Evolutionary conservation across 2,329 filamentous ascomycete species (phyloP).

Genomic region (Meredithiella fracta): DNA sequence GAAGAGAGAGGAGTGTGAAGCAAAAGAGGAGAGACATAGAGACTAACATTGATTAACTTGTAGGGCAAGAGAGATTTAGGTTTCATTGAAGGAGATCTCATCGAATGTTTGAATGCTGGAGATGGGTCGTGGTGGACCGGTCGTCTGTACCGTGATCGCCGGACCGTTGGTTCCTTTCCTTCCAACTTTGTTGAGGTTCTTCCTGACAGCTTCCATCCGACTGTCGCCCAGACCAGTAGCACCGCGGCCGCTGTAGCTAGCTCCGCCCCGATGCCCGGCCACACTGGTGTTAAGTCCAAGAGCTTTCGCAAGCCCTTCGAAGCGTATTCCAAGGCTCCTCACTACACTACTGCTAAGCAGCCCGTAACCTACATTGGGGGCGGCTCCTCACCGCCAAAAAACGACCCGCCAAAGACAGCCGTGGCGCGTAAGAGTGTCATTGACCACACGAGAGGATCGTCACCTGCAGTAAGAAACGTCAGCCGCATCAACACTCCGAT

Average conservation of each 20-base stretch:
- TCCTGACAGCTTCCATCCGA: constrained; percentile 65
- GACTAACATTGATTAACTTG: constrained; percentile 4
- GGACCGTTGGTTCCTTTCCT: constrained; percentile 83
- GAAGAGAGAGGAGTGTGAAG: background rate
- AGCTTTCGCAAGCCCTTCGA: constrained; percentile 52
- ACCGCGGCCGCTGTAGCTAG: constrained; percentile 44
- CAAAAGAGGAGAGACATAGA: background rate
- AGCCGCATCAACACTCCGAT: constrained; percentile 8
- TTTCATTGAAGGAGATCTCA: constrained; percentile 93
- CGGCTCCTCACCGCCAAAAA: constrained; percentile 23
- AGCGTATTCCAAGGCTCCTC: constrained; percentile 49
- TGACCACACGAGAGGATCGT: constrained; percentile 5
- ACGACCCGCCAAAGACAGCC: constrained; percentile 5
- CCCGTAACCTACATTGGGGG: constrained; percentile 38
- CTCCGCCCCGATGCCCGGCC: constrained; percentile 30
- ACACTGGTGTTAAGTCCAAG: constrained; percentile 35
- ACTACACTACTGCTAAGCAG: constrained; percentile 47
- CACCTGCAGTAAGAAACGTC: constrained; percentile 1
- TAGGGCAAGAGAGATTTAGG: constrained; percentile 83
- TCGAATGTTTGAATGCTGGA: constrained; percentile 93
- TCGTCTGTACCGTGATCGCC: constrained; percentile 70
- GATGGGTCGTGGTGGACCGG: constrained; percentile 99
- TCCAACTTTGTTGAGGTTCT: constrained; percentile 95
- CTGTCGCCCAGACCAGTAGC: constrained; percentile 30
- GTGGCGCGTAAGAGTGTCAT: constrained; percentile 8